Conservation (phyloP, 371 early-diverging fungal genomes). For the Phascolomyces articulosus region DNA sequence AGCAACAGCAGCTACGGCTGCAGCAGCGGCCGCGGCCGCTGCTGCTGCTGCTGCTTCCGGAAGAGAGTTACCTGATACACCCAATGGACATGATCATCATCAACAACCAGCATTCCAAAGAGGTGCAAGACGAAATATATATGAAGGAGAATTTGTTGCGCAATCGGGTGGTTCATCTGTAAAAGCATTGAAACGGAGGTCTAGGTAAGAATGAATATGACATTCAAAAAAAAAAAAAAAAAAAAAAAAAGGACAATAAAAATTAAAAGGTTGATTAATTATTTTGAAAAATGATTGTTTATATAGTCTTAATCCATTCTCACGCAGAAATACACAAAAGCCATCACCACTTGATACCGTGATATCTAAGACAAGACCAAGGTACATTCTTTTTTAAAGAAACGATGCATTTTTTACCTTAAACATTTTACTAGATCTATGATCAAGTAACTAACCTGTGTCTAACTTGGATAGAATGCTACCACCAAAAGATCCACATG, state of each 20-base stretch:
- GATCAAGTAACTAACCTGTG: neutral
- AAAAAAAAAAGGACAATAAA: too few species aligned
- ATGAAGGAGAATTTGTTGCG: slow-evolving; percentile 41
- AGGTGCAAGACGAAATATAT: slow-evolving; percentile 45
- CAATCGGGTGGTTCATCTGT: slow-evolving; percentile 45
- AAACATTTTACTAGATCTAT: neutral
- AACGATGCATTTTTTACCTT: neutral
- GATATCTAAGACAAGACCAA: slow-evolving; percentile 53
- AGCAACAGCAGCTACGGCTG: slow-evolving; percentile 16
- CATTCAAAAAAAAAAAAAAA: too few species aligned
- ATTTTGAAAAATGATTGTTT: neutral
- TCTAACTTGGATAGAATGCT: slow-evolving; percentile 36
- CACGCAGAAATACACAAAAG: slow-evolving; percentile 33
- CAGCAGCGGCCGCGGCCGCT: slow-evolving; percentile 21
- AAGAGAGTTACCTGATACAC: slow-evolving; percentile 7
- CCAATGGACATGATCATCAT: slow-evolving; percentile 1
- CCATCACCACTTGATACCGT: slow-evolving; percentile 51
- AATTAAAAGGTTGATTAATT: neutral
- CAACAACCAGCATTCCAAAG: slow-evolving; percentile 14
- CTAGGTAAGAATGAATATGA: slow-evolving; percentile 39
- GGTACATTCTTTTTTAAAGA: slow-evolving; percentile 27
- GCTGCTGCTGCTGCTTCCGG: slow-evolving; percentile 19
- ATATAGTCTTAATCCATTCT: slow-evolving; percentile 45
- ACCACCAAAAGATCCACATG: slow-evolving; percentile 51
- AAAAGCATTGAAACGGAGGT: slow-evolving; percentile 27